Evolutionary conservation across 345 rosid species (phyloP), one percentile per base, ranked within the genome.

Genomic region (Hirschfeldia incana): DNA sequence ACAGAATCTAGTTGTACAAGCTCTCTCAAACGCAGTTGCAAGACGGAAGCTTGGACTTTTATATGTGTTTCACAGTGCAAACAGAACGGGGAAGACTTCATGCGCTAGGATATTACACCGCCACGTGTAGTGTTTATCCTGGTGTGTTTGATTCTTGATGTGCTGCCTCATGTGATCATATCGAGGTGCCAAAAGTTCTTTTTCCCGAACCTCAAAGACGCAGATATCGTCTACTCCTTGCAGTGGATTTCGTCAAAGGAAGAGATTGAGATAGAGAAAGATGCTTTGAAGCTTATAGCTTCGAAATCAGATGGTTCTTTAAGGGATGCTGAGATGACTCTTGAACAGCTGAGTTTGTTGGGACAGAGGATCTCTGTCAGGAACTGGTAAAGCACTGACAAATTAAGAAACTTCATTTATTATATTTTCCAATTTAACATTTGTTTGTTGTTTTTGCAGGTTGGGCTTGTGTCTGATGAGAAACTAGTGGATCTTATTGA

Each of bases 401-500:
- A 21, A 21, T 21, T 21, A 21, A 21, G 21, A 21, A 21, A 21
- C 21, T 21, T 21, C 21, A 21, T 21, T 21, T 21, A 21, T 21
- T 21, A 21, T 21, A 21, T 21, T 21, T 21, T 21, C 21, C 21
- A 21, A 21, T 21, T 21, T 21, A 21, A 21, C 6, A 61, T 55
- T 72, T 6, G 61, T 46, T 72, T 37, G 30, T 36, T 51, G 3
- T 28, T 69, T 83, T 76, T 73, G 46, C 88, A 93, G 99, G 98
- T 89, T 71, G 99, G 99, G 63, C 94, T 96, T 60, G 86, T 96
- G 69, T 93, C 94, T 62, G 99, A 96, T 85, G 99, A 96, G 84
- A 96, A 92, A 67, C 70, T 96, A 87, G 97, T 96, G 75, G 98
- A 93, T 85, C 98, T 96, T 87, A 98, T 96, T 71, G 99, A 96